phyloP scores from a whole-genome alignment of 768 basidiomycete species.

The Phaeolepiota aurea region DNA sequence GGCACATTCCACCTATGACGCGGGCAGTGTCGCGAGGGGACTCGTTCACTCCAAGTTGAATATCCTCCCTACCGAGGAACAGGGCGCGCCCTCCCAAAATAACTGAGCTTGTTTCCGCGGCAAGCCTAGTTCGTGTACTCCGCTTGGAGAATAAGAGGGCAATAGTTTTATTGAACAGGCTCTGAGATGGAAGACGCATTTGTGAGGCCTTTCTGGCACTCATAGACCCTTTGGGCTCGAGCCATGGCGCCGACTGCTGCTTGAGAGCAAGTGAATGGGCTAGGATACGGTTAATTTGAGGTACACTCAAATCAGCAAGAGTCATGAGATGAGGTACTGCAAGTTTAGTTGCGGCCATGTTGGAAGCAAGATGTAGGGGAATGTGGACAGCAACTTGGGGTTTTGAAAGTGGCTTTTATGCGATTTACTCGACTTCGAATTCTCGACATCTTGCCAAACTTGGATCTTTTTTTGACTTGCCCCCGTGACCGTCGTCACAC shows the following conservation, averaged over 20 bases:
- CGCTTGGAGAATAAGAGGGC: slow-evolving; percentile 91
- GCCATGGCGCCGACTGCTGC: slow-evolving; percentile 55
- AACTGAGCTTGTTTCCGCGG: slow-evolving; percentile 74
- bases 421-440: background rate
- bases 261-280: slow-evolving; percentile 60
- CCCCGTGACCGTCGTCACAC: background rate
- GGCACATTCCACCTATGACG: slow-evolving; percentile 90
- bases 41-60: slow-evolving; percentile 97
- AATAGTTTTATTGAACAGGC: slow-evolving; percentile 74
- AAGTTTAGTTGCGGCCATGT: slow-evolving; percentile 11
- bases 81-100: slow-evolving; percentile 84
- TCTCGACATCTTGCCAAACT: too few species aligned
- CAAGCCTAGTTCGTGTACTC: slow-evolving; percentile 84
- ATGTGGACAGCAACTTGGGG: background rate
- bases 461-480: background rate
- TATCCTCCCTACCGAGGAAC: slow-evolving; percentile 85
- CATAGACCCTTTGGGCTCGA: slow-evolving; percentile 41
- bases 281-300: slow-evolving; percentile 65
- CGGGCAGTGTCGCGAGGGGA: slow-evolving; percentile 72
- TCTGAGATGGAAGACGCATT: slow-evolving; percentile 60
- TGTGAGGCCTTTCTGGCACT: slow-evolving; percentile 20
- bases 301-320: slow-evolving; percentile 75
- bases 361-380: background rate
- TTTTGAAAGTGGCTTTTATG: background rate
- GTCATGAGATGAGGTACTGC: slow-evolving; percentile 71